Evolutionary conservation across 768 basidiomycete genomes (phyloP).

Genomic region (Trametes cinnabarina): DNA sequence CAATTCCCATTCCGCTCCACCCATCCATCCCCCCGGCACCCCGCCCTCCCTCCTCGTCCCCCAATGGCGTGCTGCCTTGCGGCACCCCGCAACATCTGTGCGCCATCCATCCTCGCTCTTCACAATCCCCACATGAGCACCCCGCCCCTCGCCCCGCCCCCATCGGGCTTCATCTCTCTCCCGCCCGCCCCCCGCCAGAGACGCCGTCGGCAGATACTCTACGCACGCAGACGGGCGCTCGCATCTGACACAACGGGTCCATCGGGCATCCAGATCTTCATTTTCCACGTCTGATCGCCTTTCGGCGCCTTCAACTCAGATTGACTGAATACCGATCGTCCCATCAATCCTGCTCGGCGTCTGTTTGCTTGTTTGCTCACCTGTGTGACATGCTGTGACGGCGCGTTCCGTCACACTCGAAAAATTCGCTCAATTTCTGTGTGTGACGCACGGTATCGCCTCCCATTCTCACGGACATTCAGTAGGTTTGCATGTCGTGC

Average conservation of each 20-base stretch:
- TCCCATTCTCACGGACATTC: background rate
- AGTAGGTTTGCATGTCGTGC: background rate
- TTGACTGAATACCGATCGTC: slow-evolving; percentile 16
- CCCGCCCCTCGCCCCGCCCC: background rate
- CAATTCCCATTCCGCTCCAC: slow-evolving; percentile 4
- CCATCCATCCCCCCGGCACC: slow-evolving; percentile 13
- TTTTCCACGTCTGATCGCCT: slow-evolving; percentile 7
- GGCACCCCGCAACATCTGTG: slow-evolving; percentile 17
- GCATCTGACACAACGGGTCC: background rate
- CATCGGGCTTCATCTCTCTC: background rate
- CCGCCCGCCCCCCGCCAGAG: slow-evolving; percentile 7
- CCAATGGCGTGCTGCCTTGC: slow-evolving; percentile 19
- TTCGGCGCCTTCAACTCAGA: slow-evolving; percentile 9
- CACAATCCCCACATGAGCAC: slow-evolving; percentile 5
- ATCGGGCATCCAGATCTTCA: slow-evolving; percentile 14
- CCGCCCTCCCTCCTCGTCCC: background rate
- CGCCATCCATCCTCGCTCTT: slow-evolving; percentile 1
- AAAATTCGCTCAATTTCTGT: background rate
- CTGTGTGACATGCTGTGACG: background rate
- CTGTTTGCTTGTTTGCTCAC: slow-evolving; percentile 6
- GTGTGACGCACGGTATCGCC: background rate
- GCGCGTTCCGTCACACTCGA: background rate
- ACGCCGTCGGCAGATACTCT: background rate
- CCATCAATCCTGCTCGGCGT: slow-evolving; percentile 9
- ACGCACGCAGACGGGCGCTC: slow-evolving; percentile 1